Conservation (phyloP, 768 basidiomycete species). For the Tulasnella sp. region DNA sequence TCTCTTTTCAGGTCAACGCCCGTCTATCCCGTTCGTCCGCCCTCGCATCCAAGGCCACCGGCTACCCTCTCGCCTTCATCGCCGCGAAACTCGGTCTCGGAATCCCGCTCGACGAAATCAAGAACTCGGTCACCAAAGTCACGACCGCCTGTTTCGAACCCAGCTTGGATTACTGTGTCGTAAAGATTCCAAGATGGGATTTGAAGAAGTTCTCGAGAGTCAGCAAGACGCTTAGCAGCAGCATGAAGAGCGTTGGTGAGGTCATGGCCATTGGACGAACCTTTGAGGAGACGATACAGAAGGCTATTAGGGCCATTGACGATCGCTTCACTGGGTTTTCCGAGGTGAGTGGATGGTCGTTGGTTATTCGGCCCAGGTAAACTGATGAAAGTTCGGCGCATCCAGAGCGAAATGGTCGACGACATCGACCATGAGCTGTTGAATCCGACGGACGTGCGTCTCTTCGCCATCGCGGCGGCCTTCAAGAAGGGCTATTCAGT, state of each 20-base stretch:
- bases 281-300: conserved; percentile 98
- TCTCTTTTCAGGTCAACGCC: conserved; percentile 67
- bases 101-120: conserved; percentile 96
- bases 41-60: conserved; percentile 95
- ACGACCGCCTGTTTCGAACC: conserved; percentile 98
- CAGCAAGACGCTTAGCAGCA: conserved; percentile 82
- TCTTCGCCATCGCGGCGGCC: conserved; percentile 93
- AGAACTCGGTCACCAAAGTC: conserved; percentile 94
- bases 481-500: conserved; percentile 91
- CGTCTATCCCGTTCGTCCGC: conserved; percentile 97
- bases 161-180: conserved; percentile 92
- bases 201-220: conserved; percentile 96
- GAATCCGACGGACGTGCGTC: conserved; percentile 94
- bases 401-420: conserved; percentile 78
- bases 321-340: conserved; percentile 92
- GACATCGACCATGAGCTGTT: conserved; percentile 88
- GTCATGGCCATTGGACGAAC: conserved; percentile 99
- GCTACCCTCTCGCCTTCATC: conserved; percentile 96
- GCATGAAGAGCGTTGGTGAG: conserved; percentile 99
- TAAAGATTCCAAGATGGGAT: conserved; percentile 99
- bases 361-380: neutral
- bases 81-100: conserved; percentile 97
- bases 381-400: neutral
- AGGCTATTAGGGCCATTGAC: conserved; percentile 95
- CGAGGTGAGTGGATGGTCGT: conserved; percentile 49